These are phyloP conservation scores for Ceratobasidium sp. DNA, from an alignment of 1,284 basidiomycete species.

Conservation along the genomic window DNA sequence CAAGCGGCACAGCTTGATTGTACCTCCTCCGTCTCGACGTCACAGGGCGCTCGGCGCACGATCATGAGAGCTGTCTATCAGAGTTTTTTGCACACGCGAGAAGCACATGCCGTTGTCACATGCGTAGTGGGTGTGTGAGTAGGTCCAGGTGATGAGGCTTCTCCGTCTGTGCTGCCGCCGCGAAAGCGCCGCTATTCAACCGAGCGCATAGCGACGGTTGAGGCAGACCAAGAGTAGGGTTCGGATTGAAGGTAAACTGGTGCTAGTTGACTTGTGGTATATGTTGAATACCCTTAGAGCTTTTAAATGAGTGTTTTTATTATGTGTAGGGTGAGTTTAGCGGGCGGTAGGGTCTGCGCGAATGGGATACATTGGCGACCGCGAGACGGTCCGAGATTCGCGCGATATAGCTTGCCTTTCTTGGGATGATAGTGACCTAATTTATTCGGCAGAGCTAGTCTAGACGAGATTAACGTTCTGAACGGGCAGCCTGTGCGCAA, in stretches of 20 bases:
- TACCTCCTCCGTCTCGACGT: conserved; percentile 3
- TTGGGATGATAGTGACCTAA: too few relatives aligned
- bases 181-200: conserved; percentile 29
- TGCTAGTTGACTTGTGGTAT: too few relatives aligned
- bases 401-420: neutral
- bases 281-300: too few relatives aligned
- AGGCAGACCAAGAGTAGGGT: neutral
- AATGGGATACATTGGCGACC: too few relatives aligned
- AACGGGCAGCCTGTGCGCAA: conserved; percentile 7
- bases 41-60: neutral
- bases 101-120: conserved; percentile 16
- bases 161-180: conserved; percentile 1
- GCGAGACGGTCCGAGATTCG: neutral
- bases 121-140: neutral
- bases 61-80: conserved; percentile 25
- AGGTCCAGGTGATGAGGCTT: conserved; percentile 11
- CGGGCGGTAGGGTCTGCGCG: too few relatives aligned
- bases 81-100: conserved; percentile 1
- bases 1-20: neutral
- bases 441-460: too few relatives aligned
- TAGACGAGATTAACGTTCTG: neutral
- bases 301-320: too few relatives aligned
- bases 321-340: too few relatives aligned
- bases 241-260: too few relatives aligned
- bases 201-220: conserved; percentile 24